Conservation (phyloP, 345 rosid genomes). For the Pistacia atlantica region DNA sequence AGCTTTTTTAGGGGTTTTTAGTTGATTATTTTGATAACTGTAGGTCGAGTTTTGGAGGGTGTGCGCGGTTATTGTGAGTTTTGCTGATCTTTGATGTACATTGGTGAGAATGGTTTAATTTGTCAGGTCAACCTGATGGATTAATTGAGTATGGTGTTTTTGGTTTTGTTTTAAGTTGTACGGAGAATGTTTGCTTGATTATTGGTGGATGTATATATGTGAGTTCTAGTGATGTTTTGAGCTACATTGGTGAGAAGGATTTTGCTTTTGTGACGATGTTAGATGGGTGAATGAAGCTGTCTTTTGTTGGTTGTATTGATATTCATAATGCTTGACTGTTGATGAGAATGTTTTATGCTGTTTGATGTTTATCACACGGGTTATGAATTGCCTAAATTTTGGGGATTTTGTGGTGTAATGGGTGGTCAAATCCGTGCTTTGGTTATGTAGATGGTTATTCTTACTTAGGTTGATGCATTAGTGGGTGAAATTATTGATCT, state of each 20-base stretch:
- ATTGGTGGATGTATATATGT: neutral
- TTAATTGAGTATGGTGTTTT: neutral
- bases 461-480: neutral
- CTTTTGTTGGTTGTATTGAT: conserved; percentile 1
- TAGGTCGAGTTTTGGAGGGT: neutral
- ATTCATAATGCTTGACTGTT: neutral
- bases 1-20: neutral
- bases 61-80: neutral
- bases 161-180: neutral
- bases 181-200: neutral
- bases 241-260: conserved; percentile 6
- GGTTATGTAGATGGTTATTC: neutral
- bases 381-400: neutral
- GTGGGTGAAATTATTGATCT: neutral
- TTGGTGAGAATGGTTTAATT: conserved; percentile 8
- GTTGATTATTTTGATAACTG: neutral
- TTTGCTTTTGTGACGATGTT: neutral
- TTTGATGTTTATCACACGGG: neutral
- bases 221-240: conserved; percentile 2
- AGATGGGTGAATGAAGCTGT: neutral
- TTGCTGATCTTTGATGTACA: conserved; percentile 5
- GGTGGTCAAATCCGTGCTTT: neutral
- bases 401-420: neutral
- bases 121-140: neutral
- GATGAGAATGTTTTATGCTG: neutral